These are phyloP conservation scores for Aspergillus sp. DNA, from an alignment of 2,329 filamentous ascomycete genomes.

Conservation along the genomic window DNA sequence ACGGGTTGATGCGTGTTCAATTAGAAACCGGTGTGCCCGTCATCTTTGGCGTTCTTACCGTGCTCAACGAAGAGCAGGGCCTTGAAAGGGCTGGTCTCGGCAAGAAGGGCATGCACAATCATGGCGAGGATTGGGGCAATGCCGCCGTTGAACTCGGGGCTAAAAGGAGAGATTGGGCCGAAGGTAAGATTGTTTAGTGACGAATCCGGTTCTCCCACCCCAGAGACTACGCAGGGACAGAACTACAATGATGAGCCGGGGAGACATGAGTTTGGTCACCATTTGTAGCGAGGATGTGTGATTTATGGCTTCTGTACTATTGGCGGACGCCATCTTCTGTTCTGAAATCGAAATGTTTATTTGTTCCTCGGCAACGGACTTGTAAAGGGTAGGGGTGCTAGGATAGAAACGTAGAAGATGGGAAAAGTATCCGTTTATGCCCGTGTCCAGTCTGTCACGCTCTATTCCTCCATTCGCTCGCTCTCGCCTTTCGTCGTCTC, in stretches of 20 bases:
- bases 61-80: constrained; percentile 85
- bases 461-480: constrained; percentile 88
- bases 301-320: neutral
- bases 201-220: neutral
- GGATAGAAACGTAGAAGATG: neutral
- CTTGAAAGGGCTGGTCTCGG: constrained; percentile 76
- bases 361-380: neutral
- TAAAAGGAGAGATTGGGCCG: constrained; percentile 81
- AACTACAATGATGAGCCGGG: neutral
- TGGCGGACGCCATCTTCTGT: neutral
- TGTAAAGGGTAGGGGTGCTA: neutral
- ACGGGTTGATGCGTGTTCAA: constrained; percentile 92
- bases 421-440: neutral
- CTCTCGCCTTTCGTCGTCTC: constrained; percentile 59
- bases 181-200: constrained; percentile 60
- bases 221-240: neutral
- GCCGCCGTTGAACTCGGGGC: constrained; percentile 92
- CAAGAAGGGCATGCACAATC: constrained; percentile 68
- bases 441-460: neutral
- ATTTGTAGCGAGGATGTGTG: neutral
- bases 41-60: constrained; percentile 87
- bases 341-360: neutral
- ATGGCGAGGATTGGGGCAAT: constrained; percentile 93
- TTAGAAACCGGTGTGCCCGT: constrained; percentile 86
- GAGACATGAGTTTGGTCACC: neutral